Evolutionary conservation across 163 green algal genomes (phyloP), one percentile per base, ranked within the genome.

Genomic region (Trebouxia gelatinosa): DNA sequence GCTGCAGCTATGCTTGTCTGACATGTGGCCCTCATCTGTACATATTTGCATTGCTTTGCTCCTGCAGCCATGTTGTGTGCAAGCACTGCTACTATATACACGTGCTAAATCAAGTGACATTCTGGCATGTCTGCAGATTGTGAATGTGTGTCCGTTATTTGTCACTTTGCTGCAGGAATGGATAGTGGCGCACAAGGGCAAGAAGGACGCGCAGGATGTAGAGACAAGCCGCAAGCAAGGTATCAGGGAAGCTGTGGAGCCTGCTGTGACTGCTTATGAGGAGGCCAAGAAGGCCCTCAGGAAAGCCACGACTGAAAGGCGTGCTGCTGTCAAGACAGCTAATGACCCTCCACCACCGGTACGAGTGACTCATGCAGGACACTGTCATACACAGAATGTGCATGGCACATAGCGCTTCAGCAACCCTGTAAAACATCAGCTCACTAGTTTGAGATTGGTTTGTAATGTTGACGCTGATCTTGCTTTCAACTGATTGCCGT

Each of bases 231-330:
- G 84, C 6, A 58, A 62, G 28, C 57, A 82, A 59, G 76, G 84
- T 6, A 78, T 82, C 38, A 82, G 85, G 43, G 81, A 68, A 50
- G 86, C 82, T 38, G 75, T 85, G 0, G 78, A 81, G 67, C 75
- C 80, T 7, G 23, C 66, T 17, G 35, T 68, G 11, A 26, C 31
- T 51, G 59, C 68, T 32, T 65, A 78, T 37, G 46, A 71, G n/a
- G 77, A 83, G 21, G 59, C 61, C 21, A 43, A 75, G 16, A 58
- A 82, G 59, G 39, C 21, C 11, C 67, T 74, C 7, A 79, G 76
- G 39, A 40, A 74, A 19, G 72, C 81, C 3, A 48, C 64, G 2
- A 26, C 37, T 31, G 71, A 66, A 21, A 50, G 38, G 39, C 71
- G 64, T 0, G n/a, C 54, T 26, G 77, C 81, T 28, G 48, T 76